A percentile compares a stretch with the other conserved stretches of the same genome.
These are phyloP conservation scores for Exophiala bonariae DNA, from an alignment of 2,329 filamentous ascomycete species.

Conservation along the genomic window DNA sequence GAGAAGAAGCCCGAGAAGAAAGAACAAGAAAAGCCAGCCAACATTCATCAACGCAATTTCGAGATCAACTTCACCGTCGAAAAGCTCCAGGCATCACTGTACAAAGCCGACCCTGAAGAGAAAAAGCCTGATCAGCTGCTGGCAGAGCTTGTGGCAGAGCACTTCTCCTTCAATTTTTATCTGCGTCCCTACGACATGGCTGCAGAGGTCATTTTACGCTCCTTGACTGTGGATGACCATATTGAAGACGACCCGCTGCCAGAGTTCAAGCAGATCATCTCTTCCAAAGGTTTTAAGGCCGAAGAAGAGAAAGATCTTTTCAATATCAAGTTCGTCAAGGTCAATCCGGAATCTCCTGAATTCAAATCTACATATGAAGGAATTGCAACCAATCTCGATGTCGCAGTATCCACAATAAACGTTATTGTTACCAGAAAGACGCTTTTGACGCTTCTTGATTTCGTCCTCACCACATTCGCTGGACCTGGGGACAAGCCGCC, in stretches of 20 bases:
- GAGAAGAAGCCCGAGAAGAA: conserved; percentile 58
- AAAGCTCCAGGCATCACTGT: conserved; percentile 88
- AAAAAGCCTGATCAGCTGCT: conserved; percentile 73
- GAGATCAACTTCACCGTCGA: conserved; percentile 97
- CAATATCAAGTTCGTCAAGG: conserved; percentile 82
- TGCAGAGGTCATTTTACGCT: conserved; percentile 83
- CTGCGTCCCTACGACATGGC: conserved; percentile 89
- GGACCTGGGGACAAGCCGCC: conserved; percentile 48
- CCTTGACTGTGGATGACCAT: conserved; percentile 88
- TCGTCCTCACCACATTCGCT: conserved; percentile 89
- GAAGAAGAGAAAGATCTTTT: conserved; percentile 79
- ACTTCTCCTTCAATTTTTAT: conserved; percentile 84
- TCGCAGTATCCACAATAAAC: conserved; percentile 92
- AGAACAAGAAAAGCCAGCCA: conserved; percentile 43
- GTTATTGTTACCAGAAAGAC: conserved; percentile 92
- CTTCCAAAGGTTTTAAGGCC: conserved; percentile 72
- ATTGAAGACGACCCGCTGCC: conserved; percentile 81
- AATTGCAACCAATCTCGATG: conserved; percentile 88
- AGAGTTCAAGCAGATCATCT: conserved; percentile 97
- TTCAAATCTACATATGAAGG: conserved; percentile 90
- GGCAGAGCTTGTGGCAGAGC: conserved; percentile 86
- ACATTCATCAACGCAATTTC: conserved; percentile 85
- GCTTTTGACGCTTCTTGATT: conserved; percentile 87
- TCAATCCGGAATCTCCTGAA: conserved; percentile 88
- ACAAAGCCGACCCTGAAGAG: conserved; percentile 77